Evolutionary conservation across 1,284 basidiomycete genomes (phyloP).

Genomic region (Tetrapyrgos nigripes): DNA sequence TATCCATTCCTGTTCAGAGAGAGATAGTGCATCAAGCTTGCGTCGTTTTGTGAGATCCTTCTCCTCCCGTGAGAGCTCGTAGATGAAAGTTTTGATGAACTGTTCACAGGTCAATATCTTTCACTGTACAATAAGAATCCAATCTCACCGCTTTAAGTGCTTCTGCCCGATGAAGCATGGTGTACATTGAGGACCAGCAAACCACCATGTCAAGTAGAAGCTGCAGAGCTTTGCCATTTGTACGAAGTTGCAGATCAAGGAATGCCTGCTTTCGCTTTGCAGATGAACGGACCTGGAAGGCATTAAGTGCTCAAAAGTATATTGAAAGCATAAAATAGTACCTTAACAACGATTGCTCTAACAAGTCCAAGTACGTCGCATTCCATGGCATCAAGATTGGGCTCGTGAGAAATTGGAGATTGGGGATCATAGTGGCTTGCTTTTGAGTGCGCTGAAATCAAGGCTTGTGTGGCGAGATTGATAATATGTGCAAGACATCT

Average conservation of each 20-base stretch:
- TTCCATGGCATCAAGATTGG: conserved; percentile 1
- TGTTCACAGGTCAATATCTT: not conserved
- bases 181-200: conserved; percentile 47
- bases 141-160: conserved; percentile 24
- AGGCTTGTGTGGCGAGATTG: conserved; percentile 35
- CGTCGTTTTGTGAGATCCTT: conserved; percentile 25
- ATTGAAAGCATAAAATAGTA: conserved; percentile 4
- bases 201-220: conserved; percentile 46
- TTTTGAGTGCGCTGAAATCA: conserved; percentile 37
- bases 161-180: conserved; percentile 40
- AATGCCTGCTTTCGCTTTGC: conserved; percentile 39
- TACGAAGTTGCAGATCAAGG: conserved; percentile 27
- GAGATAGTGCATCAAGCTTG: conserved; percentile 34
- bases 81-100: conserved; percentile 40
- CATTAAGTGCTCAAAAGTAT: not conserved
- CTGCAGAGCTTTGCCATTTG: conserved; percentile 16
- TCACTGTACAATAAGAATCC: not conserved
- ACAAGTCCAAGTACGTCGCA: conserved; percentile 21
- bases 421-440: conserved; percentile 34
- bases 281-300: conserved; percentile 36
- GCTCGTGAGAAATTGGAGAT: conserved; percentile 23
- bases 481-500: not conserved
- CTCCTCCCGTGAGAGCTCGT: conserved; percentile 33
- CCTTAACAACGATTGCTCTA: conserved; percentile 27
- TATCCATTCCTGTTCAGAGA: conserved; percentile 39